These are phyloP conservation scores for Alternaria atra DNA, from an alignment of 2,329 filamentous ascomycete species.

Conservation along the genomic window DNA sequence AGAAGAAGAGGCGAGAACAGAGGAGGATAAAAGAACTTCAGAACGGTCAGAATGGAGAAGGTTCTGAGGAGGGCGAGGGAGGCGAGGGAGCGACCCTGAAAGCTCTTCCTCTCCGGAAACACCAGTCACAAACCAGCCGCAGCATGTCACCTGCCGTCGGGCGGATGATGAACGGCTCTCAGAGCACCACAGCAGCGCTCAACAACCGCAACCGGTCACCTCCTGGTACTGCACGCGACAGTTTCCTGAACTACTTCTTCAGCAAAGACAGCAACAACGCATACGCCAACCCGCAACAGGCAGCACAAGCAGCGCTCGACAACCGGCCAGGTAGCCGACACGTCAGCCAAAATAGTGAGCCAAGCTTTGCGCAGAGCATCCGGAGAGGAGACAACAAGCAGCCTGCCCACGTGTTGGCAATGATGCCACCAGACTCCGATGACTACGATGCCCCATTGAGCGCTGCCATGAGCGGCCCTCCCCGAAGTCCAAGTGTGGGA, in stretches of 20 bases:
- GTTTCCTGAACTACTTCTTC: slow-evolving; percentile 98
- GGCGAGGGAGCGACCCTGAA: slow-evolving; percentile 63
- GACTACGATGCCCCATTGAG: slow-evolving; percentile 52
- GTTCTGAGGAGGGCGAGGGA: slow-evolving; percentile 71
- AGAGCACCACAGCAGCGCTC: slow-evolving; percentile 68
- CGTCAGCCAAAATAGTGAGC: slow-evolving; percentile 79
- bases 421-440: slow-evolving; percentile 52
- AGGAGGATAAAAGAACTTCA: slow-evolving; percentile 79
- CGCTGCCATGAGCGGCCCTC: slow-evolving; percentile 31
- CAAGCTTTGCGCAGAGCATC: slow-evolving; percentile 84
- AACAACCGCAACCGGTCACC: slow-evolving; percentile 71
- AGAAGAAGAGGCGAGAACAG: slow-evolving; percentile 85
- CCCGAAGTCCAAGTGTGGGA: slow-evolving; percentile 13
- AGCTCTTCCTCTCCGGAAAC: slow-evolving; percentile 67
- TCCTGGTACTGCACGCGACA: slow-evolving; percentile 75
- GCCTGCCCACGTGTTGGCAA: slow-evolving; percentile 53
- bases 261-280: slow-evolving; percentile 82
- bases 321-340: slow-evolving; percentile 66
- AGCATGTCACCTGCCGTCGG: slow-evolving; percentile 85
- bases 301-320: slow-evolving; percentile 51
- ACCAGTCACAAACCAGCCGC: slow-evolving; percentile 68
- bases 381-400: slow-evolving; percentile 71
- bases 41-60: slow-evolving; percentile 67
- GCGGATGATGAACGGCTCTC: slow-evolving; percentile 67
- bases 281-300: slow-evolving; percentile 49